Evolutionary conservation across 768 basidiomycete genomes (phyloP).

Genomic region (Mycena floridula): DNA sequence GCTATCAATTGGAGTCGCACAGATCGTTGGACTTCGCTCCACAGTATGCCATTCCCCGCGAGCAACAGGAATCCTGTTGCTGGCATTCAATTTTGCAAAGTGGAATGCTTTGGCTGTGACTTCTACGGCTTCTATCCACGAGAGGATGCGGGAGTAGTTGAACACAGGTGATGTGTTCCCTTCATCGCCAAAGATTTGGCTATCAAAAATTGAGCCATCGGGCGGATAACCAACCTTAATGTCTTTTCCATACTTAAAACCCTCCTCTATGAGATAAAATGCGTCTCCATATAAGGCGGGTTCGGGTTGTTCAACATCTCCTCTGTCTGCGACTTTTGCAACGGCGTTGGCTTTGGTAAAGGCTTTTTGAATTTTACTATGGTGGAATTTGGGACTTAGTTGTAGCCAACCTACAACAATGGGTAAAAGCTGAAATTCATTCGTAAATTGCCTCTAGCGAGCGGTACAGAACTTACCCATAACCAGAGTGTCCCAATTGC

Average conservation of each 20-base stretch:
- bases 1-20: slow-evolving; percentile 5
- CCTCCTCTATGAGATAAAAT: slow-evolving; percentile 1
- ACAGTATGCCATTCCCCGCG: slow-evolving; percentile 2
- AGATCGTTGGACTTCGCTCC: slow-evolving; percentile 1
- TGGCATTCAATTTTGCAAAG: slow-evolving; percentile 9
- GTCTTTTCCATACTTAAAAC: too few species aligned
- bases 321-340: slow-evolving; percentile 17
- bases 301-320: slow-evolving; percentile 3
- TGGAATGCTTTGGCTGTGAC: slow-evolving; percentile 7
- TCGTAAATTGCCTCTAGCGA: too few species aligned
- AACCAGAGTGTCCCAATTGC: slow-evolving; percentile 35
- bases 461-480: too few species aligned
- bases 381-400: slow-evolving; percentile 33
- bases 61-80: slow-evolving; percentile 5
- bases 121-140: slow-evolving; percentile 12
- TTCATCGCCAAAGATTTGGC: slow-evolving; percentile 9
- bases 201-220: background rate
- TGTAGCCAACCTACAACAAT: slow-evolving; percentile 35
- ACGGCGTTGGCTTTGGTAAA: slow-evolving; percentile 21
- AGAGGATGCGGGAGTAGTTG: slow-evolving; percentile 14
- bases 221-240: background rate
- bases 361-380: slow-evolving; percentile 21
- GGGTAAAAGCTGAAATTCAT: too few species aligned
- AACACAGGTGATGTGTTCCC: slow-evolving; percentile 16
- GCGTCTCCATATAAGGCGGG: slow-evolving; percentile 4